Evolutionary conservation across 345 rosid species (phyloP).

Genomic region (Alliaria petiolata): DNA sequence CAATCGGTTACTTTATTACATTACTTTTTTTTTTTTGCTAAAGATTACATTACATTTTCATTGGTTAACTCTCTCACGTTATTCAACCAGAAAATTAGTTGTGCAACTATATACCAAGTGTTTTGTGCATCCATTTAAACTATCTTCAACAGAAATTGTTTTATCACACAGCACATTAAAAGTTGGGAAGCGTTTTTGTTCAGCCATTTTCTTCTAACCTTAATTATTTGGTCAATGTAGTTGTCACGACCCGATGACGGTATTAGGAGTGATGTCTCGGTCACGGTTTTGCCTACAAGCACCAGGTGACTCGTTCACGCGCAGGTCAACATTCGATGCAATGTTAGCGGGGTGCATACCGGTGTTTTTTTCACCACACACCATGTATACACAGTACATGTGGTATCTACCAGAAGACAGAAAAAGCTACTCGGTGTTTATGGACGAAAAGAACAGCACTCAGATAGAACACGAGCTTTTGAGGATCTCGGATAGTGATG

Average conservation of each 20-base stretch:
- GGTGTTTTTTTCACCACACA: conserved; percentile 50
- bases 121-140: no score
- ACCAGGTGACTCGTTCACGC: conserved; percentile 52
- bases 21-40: no score
- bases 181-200: not conserved
- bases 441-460: conserved; percentile 20
- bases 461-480: conserved; percentile 18
- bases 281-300: conserved; percentile 43
- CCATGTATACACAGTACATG: conserved; percentile 44
- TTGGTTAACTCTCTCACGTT: not conserved
- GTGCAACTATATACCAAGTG: no score
- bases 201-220: not conserved
- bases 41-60: conserved; percentile 4
- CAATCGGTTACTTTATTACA: not conserved
- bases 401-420: conserved; percentile 50
- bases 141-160: no score
- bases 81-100: not conserved
- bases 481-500: conserved; percentile 11
- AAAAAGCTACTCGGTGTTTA: conserved; percentile 39
- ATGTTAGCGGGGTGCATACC: conserved; percentile 55
- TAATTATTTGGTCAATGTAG: conserved; percentile 9
- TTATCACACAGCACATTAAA: no score
- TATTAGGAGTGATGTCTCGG: conserved; percentile 23
- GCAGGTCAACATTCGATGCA: conserved; percentile 52
- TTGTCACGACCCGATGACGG: conserved; percentile 16